These are phyloP conservation scores for Candida cerambycidarum DNA, from an alignment of 805 yeast genomes.

Conservation along the genomic window DNA sequence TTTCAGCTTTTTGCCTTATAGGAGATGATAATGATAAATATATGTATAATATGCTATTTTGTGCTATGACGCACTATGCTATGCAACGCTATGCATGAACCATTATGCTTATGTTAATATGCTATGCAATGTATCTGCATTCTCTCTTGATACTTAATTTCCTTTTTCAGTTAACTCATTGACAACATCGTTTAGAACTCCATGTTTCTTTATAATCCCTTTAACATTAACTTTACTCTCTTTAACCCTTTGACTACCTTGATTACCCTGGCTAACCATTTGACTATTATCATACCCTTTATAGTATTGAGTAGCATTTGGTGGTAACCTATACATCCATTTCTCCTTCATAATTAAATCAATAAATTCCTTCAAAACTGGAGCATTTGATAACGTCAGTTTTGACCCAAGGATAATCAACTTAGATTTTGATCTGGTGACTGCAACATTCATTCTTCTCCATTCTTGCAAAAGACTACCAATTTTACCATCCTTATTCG, in stretches of 20 bases:
- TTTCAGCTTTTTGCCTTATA: constrained; percentile 21
- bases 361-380: constrained; percentile 59
- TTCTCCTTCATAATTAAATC: constrained; percentile 51
- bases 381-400: constrained; percentile 53
- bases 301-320: constrained; percentile 40
- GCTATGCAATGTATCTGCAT: no score
- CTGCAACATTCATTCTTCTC: constrained; percentile 91
- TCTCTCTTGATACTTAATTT: no score
- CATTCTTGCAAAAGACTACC: constrained; percentile 85
- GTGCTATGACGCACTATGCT: not conserved
- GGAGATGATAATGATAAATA: not conserved
- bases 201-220: constrained; percentile 19
- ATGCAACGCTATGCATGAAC: constrained; percentile 3
- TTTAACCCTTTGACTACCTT: no score
- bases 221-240: no score
- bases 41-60: not conserved
- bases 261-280: no score
- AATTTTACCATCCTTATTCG: constrained; percentile 61
- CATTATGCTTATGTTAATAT: not conserved
- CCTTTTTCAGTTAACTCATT: no score
- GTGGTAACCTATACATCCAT: constrained; percentile 66
- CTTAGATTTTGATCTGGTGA: constrained; percentile 86
- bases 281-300: not conserved
- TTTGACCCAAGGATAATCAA: constrained; percentile 81
- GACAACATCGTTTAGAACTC: constrained; percentile 29